Conservation (phyloP, 805 yeast genomes). For the Candida andamanensis region DNA sequence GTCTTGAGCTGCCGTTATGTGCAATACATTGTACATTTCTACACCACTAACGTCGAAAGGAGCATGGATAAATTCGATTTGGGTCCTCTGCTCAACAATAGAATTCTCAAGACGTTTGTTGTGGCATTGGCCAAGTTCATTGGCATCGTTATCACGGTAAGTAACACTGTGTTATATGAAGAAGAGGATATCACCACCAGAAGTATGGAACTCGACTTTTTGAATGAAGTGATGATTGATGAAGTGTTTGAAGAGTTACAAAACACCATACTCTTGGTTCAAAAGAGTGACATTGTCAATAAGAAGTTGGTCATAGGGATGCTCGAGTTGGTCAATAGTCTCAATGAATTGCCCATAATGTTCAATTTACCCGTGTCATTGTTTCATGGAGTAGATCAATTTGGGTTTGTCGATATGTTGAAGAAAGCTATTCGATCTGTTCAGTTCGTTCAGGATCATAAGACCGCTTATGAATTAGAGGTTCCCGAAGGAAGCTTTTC, state of each 20-base stretch:
- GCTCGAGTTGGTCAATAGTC: conserved; percentile 20
- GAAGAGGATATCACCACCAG: conserved; percentile 73
- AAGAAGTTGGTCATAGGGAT: conserved; percentile 14
- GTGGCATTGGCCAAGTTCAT: conserved; percentile 53
- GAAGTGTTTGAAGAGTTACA: conserved; percentile 26
- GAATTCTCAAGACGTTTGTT: conserved; percentile 46
- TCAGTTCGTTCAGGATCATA: conserved; percentile 12
- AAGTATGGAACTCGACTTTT: conserved; percentile 46
- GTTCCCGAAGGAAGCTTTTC: conserved; percentile 26
- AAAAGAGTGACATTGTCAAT: conserved; percentile 7
- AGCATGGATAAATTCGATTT: conserved; percentile 19
- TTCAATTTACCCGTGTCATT: conserved; percentile 7
- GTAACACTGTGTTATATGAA: conserved; percentile 59
- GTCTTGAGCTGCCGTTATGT: conserved; percentile 72
- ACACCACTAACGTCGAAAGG: conserved; percentile 17
- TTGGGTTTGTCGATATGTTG: too few species aligned
- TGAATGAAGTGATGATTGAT: conserved; percentile 18
- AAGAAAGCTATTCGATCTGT: too few species aligned
- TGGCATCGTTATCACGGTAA: conserved; percentile 41
- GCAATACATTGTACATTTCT: conserved; percentile 48
- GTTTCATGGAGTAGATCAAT: conserved; percentile 2
- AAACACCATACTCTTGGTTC: conserved; percentile 23
- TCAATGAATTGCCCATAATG: conserved; percentile 18
- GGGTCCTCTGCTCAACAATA: conserved; percentile 28
- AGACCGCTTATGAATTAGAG: conserved; percentile 6